Conservation (phyloP, 106 monocot species). For the Agapanthus africanus region DNA sequence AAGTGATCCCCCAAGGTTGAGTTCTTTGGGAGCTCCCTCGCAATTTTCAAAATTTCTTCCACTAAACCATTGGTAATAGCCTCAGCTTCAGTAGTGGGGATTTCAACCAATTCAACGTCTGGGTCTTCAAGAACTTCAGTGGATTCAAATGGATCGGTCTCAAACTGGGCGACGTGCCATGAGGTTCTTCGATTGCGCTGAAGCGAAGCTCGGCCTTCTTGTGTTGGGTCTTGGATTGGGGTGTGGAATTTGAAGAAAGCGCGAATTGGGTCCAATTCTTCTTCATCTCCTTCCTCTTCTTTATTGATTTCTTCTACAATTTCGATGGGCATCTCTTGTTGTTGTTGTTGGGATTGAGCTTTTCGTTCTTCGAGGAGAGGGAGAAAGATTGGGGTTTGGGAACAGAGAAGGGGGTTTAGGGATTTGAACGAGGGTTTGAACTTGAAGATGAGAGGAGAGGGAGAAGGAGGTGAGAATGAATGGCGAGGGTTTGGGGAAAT, state of each 20-base stretch:
- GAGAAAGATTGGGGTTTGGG: constrained; percentile 41
- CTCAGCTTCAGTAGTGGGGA: background rate
- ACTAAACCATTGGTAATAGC: constrained; percentile 14
- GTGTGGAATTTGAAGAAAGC: constrained; percentile 42
- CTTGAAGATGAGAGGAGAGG: constrained; percentile 10
- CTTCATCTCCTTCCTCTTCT: constrained; percentile 24
- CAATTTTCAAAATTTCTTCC: constrained; percentile 45
- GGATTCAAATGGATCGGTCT: background rate
- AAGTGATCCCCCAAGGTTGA: constrained; percentile 50
- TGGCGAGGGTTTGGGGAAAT: background rate
- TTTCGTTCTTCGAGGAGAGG: constrained; percentile 27
- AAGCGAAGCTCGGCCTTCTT: constrained; percentile 37
- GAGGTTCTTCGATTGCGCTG: constrained; percentile 42
- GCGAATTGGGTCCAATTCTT: constrained; percentile 44
- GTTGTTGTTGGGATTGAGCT: background rate
- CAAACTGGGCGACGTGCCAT: constrained; percentile 33
- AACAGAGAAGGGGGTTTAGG: background rate
- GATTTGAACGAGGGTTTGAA: constrained; percentile 5
- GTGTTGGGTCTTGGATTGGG: constrained; percentile 31
- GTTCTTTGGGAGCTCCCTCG: constrained; percentile 49
- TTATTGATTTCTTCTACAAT: background rate
- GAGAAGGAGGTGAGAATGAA: background rate
- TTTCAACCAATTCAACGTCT: constrained; percentile 1
- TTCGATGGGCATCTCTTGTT: constrained; percentile 7
- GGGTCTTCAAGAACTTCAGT: background rate